Percentiles rank a stretch among this genome's conserved stretches.
phyloP scores from a whole-genome alignment of 768 basidiomycete species.

The Cystobasidium tubakii region DNA sequence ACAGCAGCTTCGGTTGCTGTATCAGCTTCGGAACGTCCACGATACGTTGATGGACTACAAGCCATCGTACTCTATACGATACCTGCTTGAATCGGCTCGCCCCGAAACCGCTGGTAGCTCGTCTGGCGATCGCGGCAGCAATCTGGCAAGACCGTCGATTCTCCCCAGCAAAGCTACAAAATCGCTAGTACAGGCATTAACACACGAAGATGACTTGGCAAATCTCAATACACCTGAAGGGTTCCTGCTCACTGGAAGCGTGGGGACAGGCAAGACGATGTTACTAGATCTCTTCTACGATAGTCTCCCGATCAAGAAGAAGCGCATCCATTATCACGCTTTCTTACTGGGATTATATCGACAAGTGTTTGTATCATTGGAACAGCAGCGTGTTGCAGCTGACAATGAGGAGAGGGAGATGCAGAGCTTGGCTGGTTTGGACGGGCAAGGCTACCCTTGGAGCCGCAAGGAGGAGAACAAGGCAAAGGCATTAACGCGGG shows the following conservation, averaged over 20 bases:
- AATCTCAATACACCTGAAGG: constrained; percentile 45
- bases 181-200: constrained; percentile 20
- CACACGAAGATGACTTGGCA: constrained; percentile 32
- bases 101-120: not conserved
- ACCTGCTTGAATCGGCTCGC: constrained; percentile 19
- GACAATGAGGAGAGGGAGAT: constrained; percentile 43
- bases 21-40: constrained; percentile 26
- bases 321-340: constrained; percentile 59
- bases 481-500: constrained; percentile 50
- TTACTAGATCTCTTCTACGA: constrained; percentile 59
- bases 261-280: constrained; percentile 49
- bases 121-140: not conserved
- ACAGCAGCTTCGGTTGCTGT: constrained; percentile 19
- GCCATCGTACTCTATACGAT: constrained; percentile 12
- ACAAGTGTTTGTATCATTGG: constrained; percentile 47
- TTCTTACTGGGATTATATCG: constrained; percentile 58
- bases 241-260: constrained; percentile 40
- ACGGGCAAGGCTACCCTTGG: constrained; percentile 43
- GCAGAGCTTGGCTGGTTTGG: constrained; percentile 35
- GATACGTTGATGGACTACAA: constrained; percentile 23
- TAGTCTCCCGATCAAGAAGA: constrained; percentile 56
- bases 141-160: not conserved
- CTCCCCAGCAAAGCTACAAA: constrained; percentile 6
- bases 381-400: constrained; percentile 45
- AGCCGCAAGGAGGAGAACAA: constrained; percentile 43